Evolutionary conservation across 1,284 basidiomycete genomes (phyloP).

Genomic region (Cronartium quercuum): DNA sequence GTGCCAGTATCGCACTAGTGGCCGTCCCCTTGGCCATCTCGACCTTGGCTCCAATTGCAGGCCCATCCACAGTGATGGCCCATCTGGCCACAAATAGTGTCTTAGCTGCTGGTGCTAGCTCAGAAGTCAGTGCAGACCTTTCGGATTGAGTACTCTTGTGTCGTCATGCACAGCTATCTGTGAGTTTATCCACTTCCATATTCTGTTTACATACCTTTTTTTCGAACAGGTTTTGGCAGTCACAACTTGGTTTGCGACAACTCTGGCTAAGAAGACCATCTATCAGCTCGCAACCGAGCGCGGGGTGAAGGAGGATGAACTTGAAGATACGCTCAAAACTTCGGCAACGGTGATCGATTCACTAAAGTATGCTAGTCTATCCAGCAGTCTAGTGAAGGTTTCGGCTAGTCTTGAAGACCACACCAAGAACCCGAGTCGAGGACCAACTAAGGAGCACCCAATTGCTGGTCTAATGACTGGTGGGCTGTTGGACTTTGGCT

Average conservation of each 20-base stretch:
- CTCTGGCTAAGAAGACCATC: slow-evolving; percentile 11
- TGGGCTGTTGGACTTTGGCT: neutral
- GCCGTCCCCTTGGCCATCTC: slow-evolving; percentile 18
- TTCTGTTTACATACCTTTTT: too few species aligned
- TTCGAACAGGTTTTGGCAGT: slow-evolving; percentile 12
- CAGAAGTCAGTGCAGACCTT: neutral
- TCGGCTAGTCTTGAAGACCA: too few species aligned
- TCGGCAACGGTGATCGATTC: neutral
- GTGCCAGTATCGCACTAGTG: slow-evolving; percentile 22
- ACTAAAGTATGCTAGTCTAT: neutral
- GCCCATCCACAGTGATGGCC: slow-evolving; percentile 15
- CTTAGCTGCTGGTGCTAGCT: slow-evolving; percentile 18
- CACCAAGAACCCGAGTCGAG: too few species aligned
- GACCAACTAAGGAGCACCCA: too few species aligned
- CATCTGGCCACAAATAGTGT: slow-evolving; percentile 11
- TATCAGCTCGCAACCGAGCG: slow-evolving; percentile 22
- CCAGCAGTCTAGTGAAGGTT: neutral
- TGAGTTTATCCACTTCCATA: too few species aligned
- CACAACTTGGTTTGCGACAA: slow-evolving; percentile 28
- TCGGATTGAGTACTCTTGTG: too few species aligned
- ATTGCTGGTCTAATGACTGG: neutral
- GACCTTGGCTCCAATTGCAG: slow-evolving; percentile 16
- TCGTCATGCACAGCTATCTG: too few species aligned
- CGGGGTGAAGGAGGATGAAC: slow-evolving; percentile 19
- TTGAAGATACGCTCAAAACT: slow-evolving; percentile 14